Evolutionary conservation across 1,284 basidiomycete genomes (phyloP).

Genomic region (Cutaneotrichosporon sp.): DNA sequence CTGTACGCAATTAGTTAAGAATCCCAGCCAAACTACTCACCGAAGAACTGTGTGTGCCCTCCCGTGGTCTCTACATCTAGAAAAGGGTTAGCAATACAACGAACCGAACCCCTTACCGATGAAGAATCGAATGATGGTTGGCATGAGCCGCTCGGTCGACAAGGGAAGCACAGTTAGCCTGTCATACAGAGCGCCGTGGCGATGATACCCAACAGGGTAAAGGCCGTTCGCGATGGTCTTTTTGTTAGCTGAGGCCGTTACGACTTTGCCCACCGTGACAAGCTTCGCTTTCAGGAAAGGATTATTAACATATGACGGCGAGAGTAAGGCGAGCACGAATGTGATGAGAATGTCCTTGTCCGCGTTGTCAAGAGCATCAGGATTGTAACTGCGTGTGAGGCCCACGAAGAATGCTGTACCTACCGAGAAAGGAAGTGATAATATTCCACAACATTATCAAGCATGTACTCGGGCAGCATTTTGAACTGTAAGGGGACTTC

Average conservation of each 20-base stretch:
- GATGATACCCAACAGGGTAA: constrained; percentile 67
- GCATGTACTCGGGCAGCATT: constrained; percentile 86
- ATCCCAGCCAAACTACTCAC: constrained; percentile 51
- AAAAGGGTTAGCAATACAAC: background rate
- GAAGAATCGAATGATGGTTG: constrained; percentile 89
- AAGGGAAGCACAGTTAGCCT: constrained; percentile 77
- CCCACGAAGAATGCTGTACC: constrained; percentile 26
- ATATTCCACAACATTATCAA: constrained; percentile 92
- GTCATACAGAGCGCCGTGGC: constrained; percentile 72
- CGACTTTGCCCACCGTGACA: constrained; percentile 62
- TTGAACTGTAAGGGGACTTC: constrained; percentile 81
- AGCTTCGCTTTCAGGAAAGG: constrained; percentile 98
- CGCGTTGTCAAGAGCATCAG: constrained; percentile 71
- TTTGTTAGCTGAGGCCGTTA: background rate
- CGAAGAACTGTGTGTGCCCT: constrained; percentile 92
- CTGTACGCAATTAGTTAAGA: constrained; percentile 8
- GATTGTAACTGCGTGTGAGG: constrained; percentile 56
- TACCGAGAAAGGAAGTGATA: constrained; percentile 76
- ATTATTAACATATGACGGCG: constrained; percentile 97
- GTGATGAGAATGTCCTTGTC: constrained; percentile 84
- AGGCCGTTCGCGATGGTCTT: constrained; percentile 81
- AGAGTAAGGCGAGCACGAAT: constrained; percentile 86
- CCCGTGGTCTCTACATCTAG: constrained; percentile 95
- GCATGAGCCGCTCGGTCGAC: constrained; percentile 83
- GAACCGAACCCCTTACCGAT: constrained; percentile 60